A percentile compares a stretch with the other conserved stretches of the same genome.
Conservation (phyloP, 441 rosid species). For the Populus hybrid region DNA sequence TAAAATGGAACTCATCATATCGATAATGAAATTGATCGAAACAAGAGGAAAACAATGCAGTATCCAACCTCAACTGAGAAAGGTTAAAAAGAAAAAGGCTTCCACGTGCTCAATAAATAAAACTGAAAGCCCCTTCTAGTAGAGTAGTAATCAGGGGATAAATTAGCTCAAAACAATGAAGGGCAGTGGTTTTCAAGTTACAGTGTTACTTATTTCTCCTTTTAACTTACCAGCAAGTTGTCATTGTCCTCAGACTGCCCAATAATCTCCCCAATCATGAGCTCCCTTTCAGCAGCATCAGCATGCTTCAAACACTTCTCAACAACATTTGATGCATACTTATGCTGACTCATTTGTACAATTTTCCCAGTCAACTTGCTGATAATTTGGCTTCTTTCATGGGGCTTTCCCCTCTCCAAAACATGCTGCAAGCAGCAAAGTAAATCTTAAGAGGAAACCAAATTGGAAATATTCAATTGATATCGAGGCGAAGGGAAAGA, state of each 20-base stretch:
- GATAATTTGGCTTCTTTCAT: constrained; percentile 53
- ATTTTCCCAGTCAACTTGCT: constrained; percentile 55
- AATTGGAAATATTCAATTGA: neutral
- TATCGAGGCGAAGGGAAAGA: neutral
- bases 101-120: neutral
- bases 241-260: constrained; percentile 50
- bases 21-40: neutral
- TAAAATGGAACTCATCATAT: neutral
- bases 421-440: constrained; percentile 48
- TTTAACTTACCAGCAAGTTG: constrained; percentile 52
- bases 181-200: neutral
- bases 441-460: neutral
- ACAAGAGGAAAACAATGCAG: neutral
- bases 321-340: constrained; percentile 70
- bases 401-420: constrained; percentile 51
- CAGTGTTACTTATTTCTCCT: neutral
- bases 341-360: constrained; percentile 61
- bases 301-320: constrained; percentile 67
- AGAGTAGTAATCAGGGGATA: neutral
- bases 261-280: constrained; percentile 53
- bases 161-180: neutral
- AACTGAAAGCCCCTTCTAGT: neutral
- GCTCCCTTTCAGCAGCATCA: constrained; percentile 42
- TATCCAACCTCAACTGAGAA: neutral
- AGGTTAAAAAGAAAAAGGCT: neutral